Evolutionary conservation across 306 rosid genomes (phyloP), one percentile per base, ranked within the genome.

Genomic region (Trichosanthes truncata): DNA sequence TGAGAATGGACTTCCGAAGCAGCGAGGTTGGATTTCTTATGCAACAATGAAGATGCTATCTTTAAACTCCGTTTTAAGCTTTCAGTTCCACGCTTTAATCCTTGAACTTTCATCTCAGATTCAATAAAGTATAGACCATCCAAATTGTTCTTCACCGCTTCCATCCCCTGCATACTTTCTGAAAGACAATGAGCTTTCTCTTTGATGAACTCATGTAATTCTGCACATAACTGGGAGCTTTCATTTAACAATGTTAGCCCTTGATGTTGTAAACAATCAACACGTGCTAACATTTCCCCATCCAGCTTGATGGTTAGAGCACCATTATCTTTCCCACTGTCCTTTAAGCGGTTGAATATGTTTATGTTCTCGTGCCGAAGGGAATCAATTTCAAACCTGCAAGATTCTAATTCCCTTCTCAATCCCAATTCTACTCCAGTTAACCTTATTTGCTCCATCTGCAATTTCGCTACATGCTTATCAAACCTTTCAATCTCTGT

Each of bases 351-450:
- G 80, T 87, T 83, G 78, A 96, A 77, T 59, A 96, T 83, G 78
- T 68, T 81, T 74, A 90, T 91, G 81, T 96, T 96, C 86, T 93
- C 99, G 40, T 86, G 97, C 67, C 99, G 92, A 80, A 95, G 97
- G 83, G 99, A 89, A 84, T 93, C 99, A 75, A 84, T 91, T 86
- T 95, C 96, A 77, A 90, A 79, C 87, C 88, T 87, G 77, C 51
- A 89, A 81, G 96, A 89, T 33, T 95, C 96, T 85, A 93, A 80
- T 78, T 95, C 97, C 85, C 76, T 93, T 83, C 98, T 88, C 89
- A 95, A 89, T 80, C 86, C 87, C 61, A 85, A 61, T 84, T 95
- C 99, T 76, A 90, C 87, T 74, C 88, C 94, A 12, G 93, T 83
- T 84, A 93, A 85, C 87, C 99, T 91, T 80, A 93, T 74, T 66